phyloP scores from a whole-genome alignment of 306 rosid species.

The Phaseolus lunatus region DNA sequence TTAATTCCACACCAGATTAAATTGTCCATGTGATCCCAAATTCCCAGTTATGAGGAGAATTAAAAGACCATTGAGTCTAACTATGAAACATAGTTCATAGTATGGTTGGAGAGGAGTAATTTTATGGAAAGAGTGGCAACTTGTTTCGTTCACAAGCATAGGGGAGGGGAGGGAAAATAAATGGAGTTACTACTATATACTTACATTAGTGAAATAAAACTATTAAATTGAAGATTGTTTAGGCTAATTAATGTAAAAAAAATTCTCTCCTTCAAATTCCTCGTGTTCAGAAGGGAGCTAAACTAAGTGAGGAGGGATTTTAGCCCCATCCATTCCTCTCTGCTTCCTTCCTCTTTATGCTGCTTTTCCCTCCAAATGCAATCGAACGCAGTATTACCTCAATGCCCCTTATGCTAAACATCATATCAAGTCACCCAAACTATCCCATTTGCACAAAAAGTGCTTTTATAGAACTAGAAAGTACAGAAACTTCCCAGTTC shows the following conservation, averaged over 20 bases:
- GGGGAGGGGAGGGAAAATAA: not conserved
- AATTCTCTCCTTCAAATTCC: not conserved
- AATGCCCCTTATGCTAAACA: not conserved
- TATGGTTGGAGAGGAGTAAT: not conserved
- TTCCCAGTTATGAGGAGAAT: not conserved
- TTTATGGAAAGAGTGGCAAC: not conserved
- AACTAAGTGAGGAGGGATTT: not conserved
- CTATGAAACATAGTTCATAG: not conserved
- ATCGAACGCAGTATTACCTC: not conserved
- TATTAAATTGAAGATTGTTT: not conserved
- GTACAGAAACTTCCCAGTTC: not conserved
- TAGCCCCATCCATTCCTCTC: not conserved
- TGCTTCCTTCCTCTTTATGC: not conserved
- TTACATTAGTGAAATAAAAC: not conserved
- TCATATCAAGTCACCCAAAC: conserved; percentile 4
- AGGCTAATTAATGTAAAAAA: not conserved
- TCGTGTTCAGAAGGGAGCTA: not conserved
- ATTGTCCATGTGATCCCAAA: not conserved
- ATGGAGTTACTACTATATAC: not conserved
- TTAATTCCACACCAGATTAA: conserved; percentile 1
- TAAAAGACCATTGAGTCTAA: not conserved
- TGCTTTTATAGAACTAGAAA: not conserved
- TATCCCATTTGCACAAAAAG: conserved; percentile 1
- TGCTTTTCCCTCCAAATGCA: not conserved
- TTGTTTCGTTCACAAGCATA: not conserved